phyloP scores from a whole-genome alignment of 1,139 yeast species.

The Debaryomycetaceae sp. region DNA sequence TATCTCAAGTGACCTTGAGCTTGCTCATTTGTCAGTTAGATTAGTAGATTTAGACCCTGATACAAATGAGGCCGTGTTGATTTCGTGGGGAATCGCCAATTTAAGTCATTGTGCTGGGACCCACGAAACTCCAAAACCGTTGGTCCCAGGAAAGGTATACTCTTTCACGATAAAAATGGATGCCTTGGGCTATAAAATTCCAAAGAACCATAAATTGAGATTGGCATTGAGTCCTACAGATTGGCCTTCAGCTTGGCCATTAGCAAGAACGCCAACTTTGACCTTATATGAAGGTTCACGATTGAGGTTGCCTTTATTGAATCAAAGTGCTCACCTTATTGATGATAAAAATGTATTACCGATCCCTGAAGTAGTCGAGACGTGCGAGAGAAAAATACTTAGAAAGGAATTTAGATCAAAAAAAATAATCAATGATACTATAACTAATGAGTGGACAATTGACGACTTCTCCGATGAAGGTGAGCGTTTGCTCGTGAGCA shows the following conservation, averaged over 20 bases:
- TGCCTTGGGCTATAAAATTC: conserved; percentile 30
- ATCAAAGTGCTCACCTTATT: not conserved
- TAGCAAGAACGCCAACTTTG: conserved; percentile 27
- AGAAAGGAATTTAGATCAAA: conserved; percentile 20
- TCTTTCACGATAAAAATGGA: conserved; percentile 30
- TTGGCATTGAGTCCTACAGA: conserved; percentile 37
- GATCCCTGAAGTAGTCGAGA: not conserved
- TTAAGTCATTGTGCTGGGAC: conserved; percentile 32
- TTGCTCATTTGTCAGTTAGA: conserved; percentile 33
- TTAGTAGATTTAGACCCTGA: conserved; percentile 31
- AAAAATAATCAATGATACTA: conserved; percentile 20
- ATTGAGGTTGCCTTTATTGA: conserved; percentile 6
- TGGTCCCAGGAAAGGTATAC: conserved; percentile 24
- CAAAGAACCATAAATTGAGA: conserved; percentile 29
- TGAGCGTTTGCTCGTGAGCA: conserved; percentile 14
- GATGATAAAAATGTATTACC: conserved; percentile 7
- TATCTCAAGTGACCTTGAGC: conserved; percentile 26
- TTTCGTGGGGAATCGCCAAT: conserved; percentile 44
- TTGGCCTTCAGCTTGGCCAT: conserved; percentile 45
- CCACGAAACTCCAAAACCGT: conserved; percentile 30
- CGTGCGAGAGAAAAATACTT: conserved; percentile 19
- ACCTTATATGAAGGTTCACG: conserved; percentile 13
- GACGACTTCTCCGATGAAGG: conserved; percentile 29
- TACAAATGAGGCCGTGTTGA: conserved; percentile 25
- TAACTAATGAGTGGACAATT: conserved; percentile 21